Percentiles rank a stretch among this genome's conserved stretches.
Conservation (phyloP, 139 green algal genomes). For the Closterium sp. region DNA sequence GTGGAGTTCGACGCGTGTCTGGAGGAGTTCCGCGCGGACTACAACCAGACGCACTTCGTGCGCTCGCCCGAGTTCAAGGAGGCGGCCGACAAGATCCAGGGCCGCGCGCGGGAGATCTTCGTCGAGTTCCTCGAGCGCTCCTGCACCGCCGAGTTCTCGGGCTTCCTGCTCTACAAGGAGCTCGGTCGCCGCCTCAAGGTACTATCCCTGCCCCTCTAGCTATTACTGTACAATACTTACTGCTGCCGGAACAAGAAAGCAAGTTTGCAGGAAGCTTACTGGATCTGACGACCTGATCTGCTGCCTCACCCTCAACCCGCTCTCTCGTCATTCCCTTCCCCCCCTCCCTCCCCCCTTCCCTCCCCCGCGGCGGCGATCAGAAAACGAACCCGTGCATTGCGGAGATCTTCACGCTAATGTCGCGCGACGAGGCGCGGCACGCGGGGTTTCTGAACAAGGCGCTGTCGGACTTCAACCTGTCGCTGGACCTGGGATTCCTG, state of each 20-base stretch:
- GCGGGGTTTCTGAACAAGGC: constrained; percentile 99
- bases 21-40: constrained; percentile 94
- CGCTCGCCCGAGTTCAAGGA: constrained; percentile 93
- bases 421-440: constrained; percentile 97
- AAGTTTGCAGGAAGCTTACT: no score
- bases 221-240: no score
- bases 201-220: no score
- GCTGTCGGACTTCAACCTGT: constrained; percentile 89
- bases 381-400: constrained; percentile 85
- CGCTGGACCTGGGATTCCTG: constrained; percentile 97
- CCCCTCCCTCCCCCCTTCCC: no score
- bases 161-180: constrained; percentile 99
- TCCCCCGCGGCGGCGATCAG: no score
- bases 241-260: no score
- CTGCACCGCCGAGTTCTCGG: constrained; percentile 98
- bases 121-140: constrained; percentile 99
- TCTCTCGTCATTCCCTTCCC: no score
- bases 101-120: constrained; percentile 89
- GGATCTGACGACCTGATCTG: no score
- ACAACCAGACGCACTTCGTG: constrained; percentile 99
- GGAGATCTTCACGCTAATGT: constrained; percentile 98
- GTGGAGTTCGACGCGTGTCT: constrained; percentile 72
- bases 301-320: no score
- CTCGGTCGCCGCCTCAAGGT: constrained; percentile 94
- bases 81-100: constrained; percentile 84